These are phyloP conservation scores for Spinacia oleracea DNA, from an alignment of 179 eudicot genomes.

Conservation along the genomic window DNA sequence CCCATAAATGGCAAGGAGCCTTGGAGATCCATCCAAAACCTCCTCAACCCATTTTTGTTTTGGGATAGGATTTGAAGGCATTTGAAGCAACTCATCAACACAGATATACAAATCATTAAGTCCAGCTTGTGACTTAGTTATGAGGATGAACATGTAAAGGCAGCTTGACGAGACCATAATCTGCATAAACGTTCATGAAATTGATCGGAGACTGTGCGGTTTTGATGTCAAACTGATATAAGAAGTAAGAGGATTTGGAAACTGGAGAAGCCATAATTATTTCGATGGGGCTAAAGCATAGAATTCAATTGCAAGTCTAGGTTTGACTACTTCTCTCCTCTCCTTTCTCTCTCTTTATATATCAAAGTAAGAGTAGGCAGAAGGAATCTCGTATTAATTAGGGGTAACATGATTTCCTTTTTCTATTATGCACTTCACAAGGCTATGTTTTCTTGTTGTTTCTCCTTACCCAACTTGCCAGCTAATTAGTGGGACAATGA, in stretches of 20 bases:
- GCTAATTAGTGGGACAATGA: background rate
- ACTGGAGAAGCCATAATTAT: constrained; percentile 36
- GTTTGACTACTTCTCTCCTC: constrained; percentile 26
- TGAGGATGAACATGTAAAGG: constrained; percentile 33
- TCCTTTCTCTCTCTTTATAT: constrained; percentile 27
- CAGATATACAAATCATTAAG: constrained; percentile 36
- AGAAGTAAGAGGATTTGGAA: constrained; percentile 21
- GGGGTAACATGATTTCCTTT: constrained; percentile 2
- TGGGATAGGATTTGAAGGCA: constrained; percentile 32
- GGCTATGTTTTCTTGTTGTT: constrained; percentile 28
- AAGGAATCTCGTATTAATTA: constrained; percentile 19
- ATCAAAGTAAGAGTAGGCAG: too few species aligned
- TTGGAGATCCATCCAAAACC: constrained; percentile 34
- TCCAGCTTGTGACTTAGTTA: constrained; percentile 25
- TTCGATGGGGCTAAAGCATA: background rate
- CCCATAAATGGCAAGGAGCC: constrained; percentile 40
- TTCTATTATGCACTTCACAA: constrained; percentile 7
- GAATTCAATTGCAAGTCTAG: constrained; percentile 17
- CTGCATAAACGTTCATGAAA: constrained; percentile 35
- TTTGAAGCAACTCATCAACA: constrained; percentile 34
- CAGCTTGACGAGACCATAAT: constrained; percentile 32
- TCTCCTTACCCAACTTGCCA: constrained; percentile 20
- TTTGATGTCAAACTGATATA: constrained; percentile 44
- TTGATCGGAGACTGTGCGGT: constrained; percentile 32
- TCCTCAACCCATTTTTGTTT: constrained; percentile 27